A percentile compares a stretch with the other conserved stretches of the same genome.
Conservation (phyloP, 108 stramenopile genomes). For the Cyclotella distinguenda region DNA sequence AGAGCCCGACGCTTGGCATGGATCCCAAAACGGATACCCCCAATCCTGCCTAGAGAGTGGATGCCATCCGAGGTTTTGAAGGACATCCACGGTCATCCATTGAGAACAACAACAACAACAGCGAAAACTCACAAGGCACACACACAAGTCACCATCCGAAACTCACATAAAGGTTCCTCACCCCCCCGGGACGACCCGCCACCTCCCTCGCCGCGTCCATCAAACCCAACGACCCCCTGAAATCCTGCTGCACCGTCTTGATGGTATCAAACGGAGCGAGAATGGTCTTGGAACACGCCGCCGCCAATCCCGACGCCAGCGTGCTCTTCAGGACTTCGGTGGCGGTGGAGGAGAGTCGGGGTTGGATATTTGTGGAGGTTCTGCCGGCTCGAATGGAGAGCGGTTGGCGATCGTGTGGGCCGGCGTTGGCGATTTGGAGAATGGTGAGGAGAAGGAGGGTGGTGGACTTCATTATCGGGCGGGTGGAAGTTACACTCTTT, state of each 20-base stretch:
- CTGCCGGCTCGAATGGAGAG: neutral
- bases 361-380: neutral
- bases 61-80: no score
- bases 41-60: constrained; percentile 62
- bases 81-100: no score
- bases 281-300: constrained; percentile 81
- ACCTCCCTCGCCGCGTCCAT: constrained; percentile 63
- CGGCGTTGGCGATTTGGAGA: neutral
- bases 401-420: neutral
- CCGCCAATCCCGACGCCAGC: constrained; percentile 83
- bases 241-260: constrained; percentile 89
- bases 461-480: neutral
- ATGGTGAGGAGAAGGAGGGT: neutral
- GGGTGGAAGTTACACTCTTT: no score
- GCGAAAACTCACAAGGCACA: neutral
- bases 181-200: constrained; percentile 65
- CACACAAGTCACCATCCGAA: neutral
- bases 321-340: constrained; percentile 85
- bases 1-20: constrained; percentile 85
- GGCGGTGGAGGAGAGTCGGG: constrained; percentile 31
- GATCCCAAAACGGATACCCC: constrained; percentile 80
- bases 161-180: constrained; percentile 78
- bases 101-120: no score
- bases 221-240: constrained; percentile 50
- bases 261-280: constrained; percentile 94